These are phyloP conservation scores for Fusarium sp. DNA, from an alignment of 2,329 filamentous ascomycete genomes.

Conservation along the genomic window DNA sequence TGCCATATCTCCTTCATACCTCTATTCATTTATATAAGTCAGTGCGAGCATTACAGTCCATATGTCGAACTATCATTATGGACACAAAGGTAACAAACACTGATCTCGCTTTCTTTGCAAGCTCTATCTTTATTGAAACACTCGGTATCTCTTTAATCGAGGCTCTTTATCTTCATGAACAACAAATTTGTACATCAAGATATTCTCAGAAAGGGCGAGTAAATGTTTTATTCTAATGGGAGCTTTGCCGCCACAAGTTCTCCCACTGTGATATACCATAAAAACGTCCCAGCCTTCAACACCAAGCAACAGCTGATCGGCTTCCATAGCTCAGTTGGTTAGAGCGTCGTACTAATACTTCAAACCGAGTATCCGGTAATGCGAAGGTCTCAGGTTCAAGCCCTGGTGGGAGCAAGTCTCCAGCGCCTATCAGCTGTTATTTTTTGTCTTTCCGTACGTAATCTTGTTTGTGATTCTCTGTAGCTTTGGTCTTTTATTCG, in stretches of 20 bases:
- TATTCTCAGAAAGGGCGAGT: too few relatives aligned
- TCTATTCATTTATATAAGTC: background rate
- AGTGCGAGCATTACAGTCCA: background rate
- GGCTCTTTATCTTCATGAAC: background rate
- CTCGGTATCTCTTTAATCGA: background rate
- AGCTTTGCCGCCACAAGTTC: background rate
- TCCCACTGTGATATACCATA: fast-evolving
- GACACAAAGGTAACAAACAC: background rate
- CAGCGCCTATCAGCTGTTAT: constrained; percentile 23
- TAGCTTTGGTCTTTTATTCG: background rate
- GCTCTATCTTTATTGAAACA: background rate
- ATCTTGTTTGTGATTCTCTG: too few relatives aligned
- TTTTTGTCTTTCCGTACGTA: constrained; percentile 2
- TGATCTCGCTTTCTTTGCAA: background rate
- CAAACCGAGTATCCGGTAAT: constrained; percentile 40
- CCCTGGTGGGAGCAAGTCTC: constrained; percentile 46
- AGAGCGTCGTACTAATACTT: constrained; percentile 48
- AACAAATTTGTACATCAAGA: background rate
- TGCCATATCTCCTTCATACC: background rate
- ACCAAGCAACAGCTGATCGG: constrained; percentile 33
- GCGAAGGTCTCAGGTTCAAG: constrained; percentile 47
- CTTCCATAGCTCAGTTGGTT: constrained; percentile 48
- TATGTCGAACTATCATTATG: background rate
- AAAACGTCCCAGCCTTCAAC: fast-evolving
- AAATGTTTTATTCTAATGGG: too few relatives aligned